Base-by-base conservation (phyloP, 306 rosid species). In the Glycine soja region DNA sequence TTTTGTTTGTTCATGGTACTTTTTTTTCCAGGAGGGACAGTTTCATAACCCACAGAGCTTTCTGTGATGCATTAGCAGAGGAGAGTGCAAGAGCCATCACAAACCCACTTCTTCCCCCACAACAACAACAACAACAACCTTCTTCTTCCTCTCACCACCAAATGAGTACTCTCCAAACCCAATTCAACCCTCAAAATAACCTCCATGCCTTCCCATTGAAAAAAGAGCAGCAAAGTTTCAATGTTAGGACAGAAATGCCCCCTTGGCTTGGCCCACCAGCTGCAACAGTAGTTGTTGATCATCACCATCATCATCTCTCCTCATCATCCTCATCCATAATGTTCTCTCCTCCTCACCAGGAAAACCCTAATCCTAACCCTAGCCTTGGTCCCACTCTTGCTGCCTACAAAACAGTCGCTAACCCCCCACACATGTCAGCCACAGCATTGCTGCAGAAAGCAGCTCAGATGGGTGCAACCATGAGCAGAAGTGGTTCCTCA, bases 11-110 rank as follows among this genome's bases (percentile, higher is more conserved):
- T 68, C 58, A n/a, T 78, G 81, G 30, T 0, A 47, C 61, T 38
- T 36, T 80, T 24, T 4, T 4, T 36, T 36, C 10, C 92, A 95
- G 99, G 90, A 93, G 97, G 87, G 99, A 95, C 82, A 93, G 98
- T 85, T 96, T 96, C 91, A 92, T 92, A 86, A 93, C 99, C 30
- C 99, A 96, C 88, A 90, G 99, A 93, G 99, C 99, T 6, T 96
- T 96, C 85, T 96, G 99, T 88, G 97, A 96, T 86, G 98, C 97
- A 64, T 85, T 96, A 40, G 97, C 97, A 77, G 97, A 96, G 54
- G 99, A 96, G 80, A 92, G 91, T 87, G 99, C 92, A 63, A 89
- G 94, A 88, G 85, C 87, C 62, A 38, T 38, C 43, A 38, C 30
- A 24, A 24, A 24, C 30, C 91, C 90, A 66, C 68, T 77, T 53